Base-by-base conservation (phyloP, 176 grass and related monocot species). In the Bothriochloa decipiens region DNA sequence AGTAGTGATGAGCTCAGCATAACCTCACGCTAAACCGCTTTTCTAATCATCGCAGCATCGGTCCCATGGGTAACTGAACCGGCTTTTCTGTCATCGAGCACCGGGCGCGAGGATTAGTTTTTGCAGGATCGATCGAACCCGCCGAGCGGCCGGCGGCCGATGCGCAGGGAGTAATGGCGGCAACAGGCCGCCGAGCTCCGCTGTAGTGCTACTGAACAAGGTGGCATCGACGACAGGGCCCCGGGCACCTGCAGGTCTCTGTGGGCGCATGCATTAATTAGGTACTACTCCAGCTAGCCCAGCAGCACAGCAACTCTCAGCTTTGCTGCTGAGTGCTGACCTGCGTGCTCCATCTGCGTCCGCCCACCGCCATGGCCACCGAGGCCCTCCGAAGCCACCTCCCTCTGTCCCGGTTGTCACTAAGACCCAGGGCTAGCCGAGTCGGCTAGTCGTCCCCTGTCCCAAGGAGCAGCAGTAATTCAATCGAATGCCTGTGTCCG, bases 1-100 rank as follows among this genome's bases (percentile, higher is more conserved):
- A 32, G 29, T 6, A 4, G 42, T 10, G 64, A 64, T 85, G 81
- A 85, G 47, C n/a, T 89, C 82, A 89, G 63, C 62, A 70, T 81
- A n/a, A 11, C 82, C 63, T 76, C 82, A 81, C 27, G 60, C 25
- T 27, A 25, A 27, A 46, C 46, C 75, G 3, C 4, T 49, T 68
- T 22, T 16, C 70, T 85, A 89, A 76, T 69, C 68, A 73, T 69
- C 68, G 65, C 61, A 18, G 65, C 65, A 32, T 47, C 13, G 12
- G 35, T 22, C 4, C 18, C 17, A 6, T 14, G 47, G 47, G 16
- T 52, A 40, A 7, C 0, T 8, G 15, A 50, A 1, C 15, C 14
- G 17, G 15, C 17, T 57, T 15, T 84, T 67, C 28, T 55, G 25
- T 17, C 25, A 78, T 78, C 74, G 27, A 72, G 75, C 66, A 63